A percentile compares a stretch with the other conserved stretches of the same genome.
Conservation (phyloP, 768 basidiomycete species). For the Paxillus involutus region DNA sequence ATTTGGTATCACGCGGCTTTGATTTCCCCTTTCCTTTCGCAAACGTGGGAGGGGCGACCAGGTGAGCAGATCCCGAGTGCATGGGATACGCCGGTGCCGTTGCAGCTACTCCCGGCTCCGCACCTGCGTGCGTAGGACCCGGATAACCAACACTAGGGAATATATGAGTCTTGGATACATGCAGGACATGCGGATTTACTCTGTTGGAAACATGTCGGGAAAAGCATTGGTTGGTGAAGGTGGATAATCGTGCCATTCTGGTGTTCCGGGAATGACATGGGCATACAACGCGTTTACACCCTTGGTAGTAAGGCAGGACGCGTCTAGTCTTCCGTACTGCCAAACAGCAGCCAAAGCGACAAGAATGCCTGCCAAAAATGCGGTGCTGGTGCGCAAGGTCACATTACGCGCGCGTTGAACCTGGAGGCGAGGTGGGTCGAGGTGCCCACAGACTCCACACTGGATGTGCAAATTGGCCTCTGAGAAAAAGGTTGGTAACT, state of each 20-base stretch:
- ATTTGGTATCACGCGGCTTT: constrained; percentile 37
- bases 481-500: background rate
- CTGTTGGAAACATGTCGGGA: constrained; percentile 67
- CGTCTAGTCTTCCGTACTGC: no score
- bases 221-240: constrained; percentile 69
- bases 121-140: constrained; percentile 25
- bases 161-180: background rate
- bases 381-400: no score
- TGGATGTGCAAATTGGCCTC: no score
- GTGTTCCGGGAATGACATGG: constrained; percentile 66
- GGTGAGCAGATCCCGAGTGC: constrained; percentile 58
- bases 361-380: no score
- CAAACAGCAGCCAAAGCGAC: no score
- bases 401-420: no score
- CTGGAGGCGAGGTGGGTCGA: no score
- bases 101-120: constrained; percentile 36
- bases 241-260: constrained; percentile 64
- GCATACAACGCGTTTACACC: no score
- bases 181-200: constrained; percentile 13
- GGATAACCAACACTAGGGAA: constrained; percentile 26
- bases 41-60: constrained; percentile 38
- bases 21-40: constrained; percentile 18
- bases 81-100: constrained; percentile 74
- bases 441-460: background rate
- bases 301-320: no score